Evolutionary conservation across 345 rosid genomes (phyloP).

Genomic region (Eucalyptus microcorys): DNA sequence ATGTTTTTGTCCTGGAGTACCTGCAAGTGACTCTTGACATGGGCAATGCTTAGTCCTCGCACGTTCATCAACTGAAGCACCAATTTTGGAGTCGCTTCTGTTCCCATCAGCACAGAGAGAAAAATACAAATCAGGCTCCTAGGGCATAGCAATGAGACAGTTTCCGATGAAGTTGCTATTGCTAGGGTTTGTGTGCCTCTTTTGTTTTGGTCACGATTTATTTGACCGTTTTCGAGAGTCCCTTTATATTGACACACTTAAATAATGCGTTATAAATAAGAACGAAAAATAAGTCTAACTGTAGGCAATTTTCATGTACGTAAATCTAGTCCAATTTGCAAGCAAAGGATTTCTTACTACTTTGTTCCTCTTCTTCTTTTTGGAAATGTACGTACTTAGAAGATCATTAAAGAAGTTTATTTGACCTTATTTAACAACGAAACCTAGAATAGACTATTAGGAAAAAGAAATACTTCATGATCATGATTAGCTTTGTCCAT

Average conservation of each 20-base stretch:
- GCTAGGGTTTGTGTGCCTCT: background rate
- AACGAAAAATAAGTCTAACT: background rate
- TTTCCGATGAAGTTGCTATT: background rate
- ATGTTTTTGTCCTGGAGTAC: background rate
- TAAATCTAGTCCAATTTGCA: background rate
- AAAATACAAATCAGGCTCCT: background rate
- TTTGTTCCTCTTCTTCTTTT: background rate
- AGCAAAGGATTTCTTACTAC: background rate
- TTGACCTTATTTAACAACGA: background rate
- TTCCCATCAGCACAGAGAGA: background rate
- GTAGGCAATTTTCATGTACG: background rate
- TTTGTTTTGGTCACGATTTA: background rate
- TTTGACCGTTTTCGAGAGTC: background rate
- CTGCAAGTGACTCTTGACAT: conserved; percentile 94
- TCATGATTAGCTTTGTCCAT: background rate
- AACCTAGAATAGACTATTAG: background rate
- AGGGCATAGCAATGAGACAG: background rate
- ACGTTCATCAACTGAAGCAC: conserved; percentile 88
- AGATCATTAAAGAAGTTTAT: background rate
- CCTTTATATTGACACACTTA: background rate
- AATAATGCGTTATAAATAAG: background rate
- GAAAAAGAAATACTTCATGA: background rate
- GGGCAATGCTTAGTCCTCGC: conserved; percentile 79
- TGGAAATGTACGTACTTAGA: background rate
- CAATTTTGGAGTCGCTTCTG: conserved; percentile 82